phyloP scores from a whole-genome alignment of 164 flowering plant genomes.

The Buxus sempervirens region DNA sequence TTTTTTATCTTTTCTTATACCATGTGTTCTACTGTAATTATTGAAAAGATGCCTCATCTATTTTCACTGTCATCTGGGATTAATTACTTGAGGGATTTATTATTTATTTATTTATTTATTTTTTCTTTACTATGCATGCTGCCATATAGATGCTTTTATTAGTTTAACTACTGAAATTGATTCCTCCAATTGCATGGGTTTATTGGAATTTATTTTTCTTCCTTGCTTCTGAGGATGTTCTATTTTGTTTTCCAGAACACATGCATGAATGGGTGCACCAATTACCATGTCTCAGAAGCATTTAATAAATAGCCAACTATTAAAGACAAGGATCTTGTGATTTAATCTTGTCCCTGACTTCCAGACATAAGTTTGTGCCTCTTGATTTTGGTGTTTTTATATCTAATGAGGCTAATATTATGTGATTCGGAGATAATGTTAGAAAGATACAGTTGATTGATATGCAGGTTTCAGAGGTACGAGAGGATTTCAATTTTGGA shows the following conservation, averaged over 20 bases:
- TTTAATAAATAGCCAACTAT: no score
- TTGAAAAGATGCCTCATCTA: background rate
- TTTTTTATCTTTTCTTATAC: background rate
- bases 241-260: background rate
- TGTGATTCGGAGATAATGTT: no score
- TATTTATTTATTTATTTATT: no score
- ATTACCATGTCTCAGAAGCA: background rate
- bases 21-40: background rate
- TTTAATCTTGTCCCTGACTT: no score
- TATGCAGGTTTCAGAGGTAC: no score
- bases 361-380: no score
- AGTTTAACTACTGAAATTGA: background rate
- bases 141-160: background rate
- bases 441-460: no score
- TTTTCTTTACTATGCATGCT: background rate
- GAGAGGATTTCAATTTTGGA: no score
- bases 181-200: background rate
- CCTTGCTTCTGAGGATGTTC: background rate
- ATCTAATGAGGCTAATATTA: no score
- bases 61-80: background rate
- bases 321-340: no score
- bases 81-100: no score
- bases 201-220: background rate
- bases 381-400: no score
- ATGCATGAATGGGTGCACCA: background rate